These are phyloP conservation scores for Hypericum androsaemum DNA, from an alignment of 345 rosid genomes.

Conservation along the genomic window DNA sequence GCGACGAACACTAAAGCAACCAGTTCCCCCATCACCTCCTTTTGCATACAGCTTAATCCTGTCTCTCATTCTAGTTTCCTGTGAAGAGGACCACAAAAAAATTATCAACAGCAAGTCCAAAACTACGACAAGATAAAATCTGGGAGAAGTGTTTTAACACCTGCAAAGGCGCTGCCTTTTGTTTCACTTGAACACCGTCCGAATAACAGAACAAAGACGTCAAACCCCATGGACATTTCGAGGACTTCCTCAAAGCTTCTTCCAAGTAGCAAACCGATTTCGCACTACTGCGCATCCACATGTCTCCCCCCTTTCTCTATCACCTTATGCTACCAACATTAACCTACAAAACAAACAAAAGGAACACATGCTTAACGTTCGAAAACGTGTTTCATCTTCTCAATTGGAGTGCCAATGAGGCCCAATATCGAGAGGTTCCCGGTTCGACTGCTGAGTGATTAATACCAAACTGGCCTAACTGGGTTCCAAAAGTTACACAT, in stretches of 20 bases:
- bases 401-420: no score
- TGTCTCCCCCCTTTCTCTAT: conserved; percentile 5
- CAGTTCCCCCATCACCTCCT: conserved; percentile 66
- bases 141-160: conserved; percentile 11
- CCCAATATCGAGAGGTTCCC: no score
- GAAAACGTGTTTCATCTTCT: no score
- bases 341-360: no score
- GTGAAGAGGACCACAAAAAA: conserved; percentile 6
- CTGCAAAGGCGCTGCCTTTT: conserved; percentile 55
- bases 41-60: conserved; percentile 35
- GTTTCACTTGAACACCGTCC: conserved; percentile 26
- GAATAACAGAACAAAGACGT: conserved; percentile 30
- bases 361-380: no score
- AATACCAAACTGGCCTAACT: no score
- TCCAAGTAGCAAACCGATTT: conserved; percentile 17
- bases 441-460: no score
- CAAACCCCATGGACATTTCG: conserved; percentile 27
- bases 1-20: conserved; percentile 42
- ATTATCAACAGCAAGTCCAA: neutral
- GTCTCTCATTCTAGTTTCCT: conserved; percentile 70
- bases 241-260: conserved; percentile 19
- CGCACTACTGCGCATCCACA: conserved; percentile 31
- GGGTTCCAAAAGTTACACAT: no score
- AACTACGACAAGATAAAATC: neutral
- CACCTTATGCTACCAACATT: neutral